Evolutionary conservation across 345 rosid species (phyloP), one percentile per base, ranked within the genome.

Genomic region (Lepidium africanum): DNA sequence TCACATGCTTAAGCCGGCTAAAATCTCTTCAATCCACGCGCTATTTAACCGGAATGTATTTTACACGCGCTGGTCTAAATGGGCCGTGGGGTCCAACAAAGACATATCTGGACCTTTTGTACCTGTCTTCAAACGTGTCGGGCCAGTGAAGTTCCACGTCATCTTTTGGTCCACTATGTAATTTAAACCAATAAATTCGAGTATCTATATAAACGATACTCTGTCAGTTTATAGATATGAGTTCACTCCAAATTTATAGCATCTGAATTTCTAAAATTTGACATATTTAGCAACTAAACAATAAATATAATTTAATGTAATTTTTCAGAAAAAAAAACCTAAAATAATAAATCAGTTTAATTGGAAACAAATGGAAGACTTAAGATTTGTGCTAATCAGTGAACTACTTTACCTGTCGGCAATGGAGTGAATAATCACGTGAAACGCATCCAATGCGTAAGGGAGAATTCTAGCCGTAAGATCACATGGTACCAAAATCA

Each of bases 321-420:
- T 5, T 5, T 6, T 30, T 1, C 2, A 30, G 33, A 30, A 30
- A 30, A 30, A 30, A 0, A 30, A 6, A 30, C 33, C 33, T 30
- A 6, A 5, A 30, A 30, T 30, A 3, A 5, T 30, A 30, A 30
- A 30, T 5, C 33, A 30, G 33, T 6, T 30, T 36, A 36, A 10
- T 16, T 55, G 9, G 15, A 17, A 10, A 17, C 12, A 5, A 36
- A 10, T 37, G 32, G 61, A 37, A 17, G 42, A 7, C 12, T 56
- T 36, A 2, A 5, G 15, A 17, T 7, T 17, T 6, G 15, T 21
- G 33, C 7, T 30, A 30, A 51, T 47, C 21, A 14, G 1, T 27
- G 43, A 67, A 73, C 73, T 35, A 65, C 53, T 51, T 80, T 75
- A 79, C 76, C 58, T 81, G 90, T 87, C 88, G 85, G 85, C 82